phyloP scores from a whole-genome alignment of 176 grass and related monocot species.

The Guadua angustifolia region DNA sequence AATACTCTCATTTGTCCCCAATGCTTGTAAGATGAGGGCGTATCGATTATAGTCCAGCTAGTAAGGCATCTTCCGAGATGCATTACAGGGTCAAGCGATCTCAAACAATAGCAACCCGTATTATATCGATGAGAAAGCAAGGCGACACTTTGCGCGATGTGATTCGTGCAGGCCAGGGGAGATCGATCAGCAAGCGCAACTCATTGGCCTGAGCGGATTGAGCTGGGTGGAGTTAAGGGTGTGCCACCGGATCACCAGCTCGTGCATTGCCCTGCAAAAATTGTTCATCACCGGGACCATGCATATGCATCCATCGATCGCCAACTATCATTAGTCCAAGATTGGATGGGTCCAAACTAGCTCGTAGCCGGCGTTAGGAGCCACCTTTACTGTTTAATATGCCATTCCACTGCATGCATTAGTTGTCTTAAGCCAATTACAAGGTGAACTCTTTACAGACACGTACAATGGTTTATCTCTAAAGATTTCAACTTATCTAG shows the following conservation, averaged over 20 bases:
- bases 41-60: neutral
- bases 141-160: neutral
- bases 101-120: too few relatives aligned
- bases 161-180: neutral
- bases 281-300: conserved; percentile 18
- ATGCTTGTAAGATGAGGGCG: neutral
- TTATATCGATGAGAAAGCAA: neutral
- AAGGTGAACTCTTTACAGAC: conserved; percentile 12
- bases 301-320: neutral
- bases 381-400: conserved; percentile 49
- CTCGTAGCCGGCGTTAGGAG: conserved; percentile 31
- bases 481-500: too few relatives aligned
- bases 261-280: neutral
- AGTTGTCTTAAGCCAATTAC: conserved; percentile 3
- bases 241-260: neutral
- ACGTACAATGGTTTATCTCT: too few relatives aligned
- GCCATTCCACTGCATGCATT: conserved; percentile 46
- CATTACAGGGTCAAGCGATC: neutral
- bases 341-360: conserved; percentile 45
- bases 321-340: conserved; percentile 41
- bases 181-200: neutral
- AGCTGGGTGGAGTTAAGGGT: conserved; percentile 15
- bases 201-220: conserved; percentile 20
- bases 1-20: too few relatives aligned
- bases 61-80: neutral